Conservation (phyloP, 164 flowering plant genomes). For the Magnolia officinalis region DNA sequence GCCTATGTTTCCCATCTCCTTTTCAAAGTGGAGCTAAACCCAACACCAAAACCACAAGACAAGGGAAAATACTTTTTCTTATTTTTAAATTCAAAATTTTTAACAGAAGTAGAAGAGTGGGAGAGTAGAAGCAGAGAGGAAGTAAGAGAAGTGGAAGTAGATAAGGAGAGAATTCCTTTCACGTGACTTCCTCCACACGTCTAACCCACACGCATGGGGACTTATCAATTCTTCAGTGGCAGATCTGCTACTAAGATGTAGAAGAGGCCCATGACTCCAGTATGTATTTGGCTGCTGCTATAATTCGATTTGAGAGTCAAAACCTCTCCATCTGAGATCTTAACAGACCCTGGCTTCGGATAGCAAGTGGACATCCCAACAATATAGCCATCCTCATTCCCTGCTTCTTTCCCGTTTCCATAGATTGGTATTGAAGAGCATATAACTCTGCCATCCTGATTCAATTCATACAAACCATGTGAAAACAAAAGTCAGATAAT, state of each 20-base stretch:
- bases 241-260: conserved; percentile 66
- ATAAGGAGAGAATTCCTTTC: too few relatives aligned
- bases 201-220: too few relatives aligned
- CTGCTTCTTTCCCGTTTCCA: conserved; percentile 67
- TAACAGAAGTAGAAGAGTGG: too few relatives aligned
- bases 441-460: conserved; percentile 66
- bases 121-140: too few relatives aligned
- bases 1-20: too few relatives aligned
- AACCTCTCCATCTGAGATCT: conserved; percentile 52
- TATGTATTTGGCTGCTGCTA: conserved; percentile 42
- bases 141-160: too few relatives aligned
- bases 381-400: conserved; percentile 75
- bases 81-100: too few relatives aligned
- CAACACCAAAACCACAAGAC: too few relatives aligned
- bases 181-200: too few relatives aligned
- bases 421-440: conserved; percentile 71
- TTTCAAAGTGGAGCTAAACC: too few relatives aligned
- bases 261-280: conserved; percentile 89
- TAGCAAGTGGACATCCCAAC: conserved; percentile 92
- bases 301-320: conserved; percentile 64
- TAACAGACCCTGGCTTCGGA: conserved; percentile 67
- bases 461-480: background rate
- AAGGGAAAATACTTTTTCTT: too few relatives aligned
- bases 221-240: background rate
- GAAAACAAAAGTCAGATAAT: conserved; percentile 29